A percentile compares a stretch with the other conserved stretches of the same genome.
Conservation (phyloP, 148 eudicot genomes). For the Rhododendron simsii region DNA sequence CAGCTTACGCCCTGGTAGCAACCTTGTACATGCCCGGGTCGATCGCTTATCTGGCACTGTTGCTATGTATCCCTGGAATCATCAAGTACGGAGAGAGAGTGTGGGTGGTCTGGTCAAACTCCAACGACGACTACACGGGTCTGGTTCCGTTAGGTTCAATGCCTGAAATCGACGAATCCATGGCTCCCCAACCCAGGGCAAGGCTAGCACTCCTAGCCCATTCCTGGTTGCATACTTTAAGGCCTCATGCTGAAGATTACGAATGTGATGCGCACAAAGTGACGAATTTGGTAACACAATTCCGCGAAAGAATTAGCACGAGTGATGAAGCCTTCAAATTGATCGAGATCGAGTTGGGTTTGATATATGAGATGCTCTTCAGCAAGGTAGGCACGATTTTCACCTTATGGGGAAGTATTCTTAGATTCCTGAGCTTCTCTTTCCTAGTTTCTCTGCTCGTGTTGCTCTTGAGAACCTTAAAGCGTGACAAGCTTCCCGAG, state of each 20-base stretch:
- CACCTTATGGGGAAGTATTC: neutral
- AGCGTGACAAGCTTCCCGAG: neutral
- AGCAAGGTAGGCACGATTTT: neutral
- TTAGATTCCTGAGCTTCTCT: neutral
- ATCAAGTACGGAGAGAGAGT: slow-evolving; percentile 10
- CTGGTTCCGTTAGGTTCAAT: no score
- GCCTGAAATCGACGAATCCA: no score
- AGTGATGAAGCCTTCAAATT: neutral
- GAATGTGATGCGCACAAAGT: rapidly evolving
- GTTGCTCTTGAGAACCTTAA: no score
- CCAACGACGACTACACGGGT: neutral
- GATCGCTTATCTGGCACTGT: neutral
- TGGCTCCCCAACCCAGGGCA: rapidly evolving
- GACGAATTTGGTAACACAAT: neutral
- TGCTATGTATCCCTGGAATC: neutral
- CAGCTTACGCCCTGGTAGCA: neutral
- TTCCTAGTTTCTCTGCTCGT: neutral
- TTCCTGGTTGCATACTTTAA: neutral
- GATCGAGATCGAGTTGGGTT: neutral
- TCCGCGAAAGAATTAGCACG: neutral
- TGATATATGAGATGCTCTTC: neutral
- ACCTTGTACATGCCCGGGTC: neutral
- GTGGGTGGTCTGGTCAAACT: neutral
- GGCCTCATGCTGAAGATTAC: neutral
- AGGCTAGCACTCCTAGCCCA: neutral